Conservation (phyloP, 2,329 filamentous ascomycete genomes). For the Thielaviopsis musarum region DNA sequence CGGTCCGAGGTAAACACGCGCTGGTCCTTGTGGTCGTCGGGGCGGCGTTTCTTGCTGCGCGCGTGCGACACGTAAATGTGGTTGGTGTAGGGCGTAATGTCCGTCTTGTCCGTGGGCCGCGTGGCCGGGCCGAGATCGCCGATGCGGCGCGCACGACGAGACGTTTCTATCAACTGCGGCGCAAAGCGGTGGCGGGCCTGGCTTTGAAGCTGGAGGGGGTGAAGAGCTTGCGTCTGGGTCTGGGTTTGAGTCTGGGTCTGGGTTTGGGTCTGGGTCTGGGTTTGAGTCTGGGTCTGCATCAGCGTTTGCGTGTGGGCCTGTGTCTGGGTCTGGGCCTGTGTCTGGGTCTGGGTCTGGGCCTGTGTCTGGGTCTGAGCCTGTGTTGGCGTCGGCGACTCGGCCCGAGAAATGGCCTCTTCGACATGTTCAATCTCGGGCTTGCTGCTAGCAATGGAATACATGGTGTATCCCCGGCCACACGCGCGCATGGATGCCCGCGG, state of each 20-base stretch:
- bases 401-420: background rate
- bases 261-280: constrained; percentile 14
- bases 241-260: background rate
- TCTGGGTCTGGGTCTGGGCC: constrained; percentile 12
- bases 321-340: background rate
- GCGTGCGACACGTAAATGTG: constrained; percentile 34
- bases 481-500: constrained; percentile 31
- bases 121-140: constrained; percentile 47
- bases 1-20: constrained; percentile 4
- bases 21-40: constrained; percentile 6
- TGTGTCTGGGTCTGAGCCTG: background rate
- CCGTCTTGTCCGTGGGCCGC: constrained; percentile 51
- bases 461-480: background rate
- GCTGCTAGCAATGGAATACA: background rate
- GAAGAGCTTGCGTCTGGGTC: background rate
- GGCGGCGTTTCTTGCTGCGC: constrained; percentile 4
- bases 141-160: constrained; percentile 50
- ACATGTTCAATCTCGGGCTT: constrained; percentile 2
- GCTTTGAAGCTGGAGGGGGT: constrained; percentile 13
- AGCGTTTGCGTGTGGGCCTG: no score
- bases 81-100: constrained; percentile 48
- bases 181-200: constrained; percentile 38
- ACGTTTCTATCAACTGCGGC: constrained; percentile 69
- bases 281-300: background rate
- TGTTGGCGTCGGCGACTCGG: background rate